phyloP scores from a whole-genome alignment of 108 stramenopile genomes.

The Cyclotella choctawhatcheeana region DNA sequence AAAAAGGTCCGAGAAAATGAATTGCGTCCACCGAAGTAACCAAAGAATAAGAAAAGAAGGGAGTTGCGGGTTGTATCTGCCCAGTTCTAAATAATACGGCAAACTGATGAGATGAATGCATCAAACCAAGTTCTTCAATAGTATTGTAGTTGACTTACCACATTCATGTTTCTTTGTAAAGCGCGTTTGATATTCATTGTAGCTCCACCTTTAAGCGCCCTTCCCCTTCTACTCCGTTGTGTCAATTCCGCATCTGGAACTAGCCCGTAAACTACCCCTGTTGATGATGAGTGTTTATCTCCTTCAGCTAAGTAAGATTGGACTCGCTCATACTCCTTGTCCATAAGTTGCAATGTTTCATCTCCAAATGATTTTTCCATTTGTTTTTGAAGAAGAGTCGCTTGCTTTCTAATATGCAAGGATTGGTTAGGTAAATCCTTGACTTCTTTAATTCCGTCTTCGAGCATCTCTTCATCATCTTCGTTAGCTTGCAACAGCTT shows the following conservation, averaged over 20 bases:
- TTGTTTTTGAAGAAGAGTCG: slow-evolving; percentile 47
- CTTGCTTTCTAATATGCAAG: slow-evolving; percentile 55
- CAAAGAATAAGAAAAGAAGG: slow-evolving; percentile 83
- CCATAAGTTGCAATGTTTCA: slow-evolving; percentile 29
- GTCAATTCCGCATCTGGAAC: slow-evolving; percentile 6
- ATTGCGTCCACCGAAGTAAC: slow-evolving; percentile 83
- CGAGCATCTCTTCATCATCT: neutral
- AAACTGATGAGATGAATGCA: slow-evolving; percentile 16
- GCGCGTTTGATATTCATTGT: slow-evolving; percentile 56
- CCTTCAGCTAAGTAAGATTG: slow-evolving; percentile 20
- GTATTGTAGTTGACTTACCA: slow-evolving; percentile 53
- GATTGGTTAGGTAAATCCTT: slow-evolving; percentile 21
- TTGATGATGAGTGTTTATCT: neutral
- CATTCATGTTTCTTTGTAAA: slow-evolving; percentile 75
- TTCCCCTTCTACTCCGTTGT: slow-evolving; percentile 18
- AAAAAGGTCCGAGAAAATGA: slow-evolving; percentile 62
- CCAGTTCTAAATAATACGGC: slow-evolving; percentile 63
- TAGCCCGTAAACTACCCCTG: slow-evolving; percentile 35
- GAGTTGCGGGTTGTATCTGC: slow-evolving; percentile 77
- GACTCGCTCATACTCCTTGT: slow-evolving; percentile 40
- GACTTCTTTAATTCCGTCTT: slow-evolving; percentile 8
- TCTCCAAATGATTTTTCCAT: slow-evolving; percentile 45
- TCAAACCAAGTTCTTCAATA: neutral
- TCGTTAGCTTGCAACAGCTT: slow-evolving; percentile 4
- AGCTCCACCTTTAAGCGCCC: slow-evolving; percentile 59